Evolutionary conservation across 2,329 filamentous ascomycete genomes (phyloP).

Genomic region (Neobulgaria alba): DNA sequence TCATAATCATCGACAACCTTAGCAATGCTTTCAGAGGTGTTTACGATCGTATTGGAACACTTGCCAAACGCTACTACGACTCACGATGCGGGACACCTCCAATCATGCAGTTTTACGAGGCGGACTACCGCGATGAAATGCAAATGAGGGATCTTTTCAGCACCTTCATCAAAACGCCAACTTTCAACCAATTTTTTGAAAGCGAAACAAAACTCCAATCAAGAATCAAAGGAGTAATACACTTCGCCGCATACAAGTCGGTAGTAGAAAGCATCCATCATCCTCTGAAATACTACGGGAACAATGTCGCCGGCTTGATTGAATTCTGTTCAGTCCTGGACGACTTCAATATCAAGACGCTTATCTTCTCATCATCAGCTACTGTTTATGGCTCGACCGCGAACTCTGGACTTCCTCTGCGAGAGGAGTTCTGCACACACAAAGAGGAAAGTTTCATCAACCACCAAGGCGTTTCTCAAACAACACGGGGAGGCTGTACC

Average conservation of each 20-base stretch:
- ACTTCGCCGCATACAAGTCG: slow-evolving; percentile 57
- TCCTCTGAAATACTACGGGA: slow-evolving; percentile 57
- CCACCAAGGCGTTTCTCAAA: slow-evolving; percentile 34
- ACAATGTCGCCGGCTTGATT: slow-evolving; percentile 57
- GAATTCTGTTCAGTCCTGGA: slow-evolving; percentile 48
- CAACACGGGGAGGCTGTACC: slow-evolving; percentile 39
- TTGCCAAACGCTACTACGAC: slow-evolving; percentile 16
- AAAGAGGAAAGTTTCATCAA: slow-evolving; percentile 37
- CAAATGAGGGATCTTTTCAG: slow-evolving; percentile 13
- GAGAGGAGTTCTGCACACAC: slow-evolving; percentile 49
- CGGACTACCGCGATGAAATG: slow-evolving; percentile 23
- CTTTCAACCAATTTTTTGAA: slow-evolving; percentile 4
- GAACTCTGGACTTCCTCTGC: slow-evolving; percentile 40
- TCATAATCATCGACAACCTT: slow-evolving; percentile 32
- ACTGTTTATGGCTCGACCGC: slow-evolving; percentile 55
- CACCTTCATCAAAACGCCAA: no score
- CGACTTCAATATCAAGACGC: slow-evolving; percentile 52
- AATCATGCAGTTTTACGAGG: slow-evolving; percentile 19
- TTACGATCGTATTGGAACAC: slow-evolving; percentile 17
- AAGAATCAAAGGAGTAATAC: slow-evolving; percentile 54
- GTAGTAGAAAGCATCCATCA: slow-evolving; percentile 46
- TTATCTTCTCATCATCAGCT: slow-evolving; percentile 61
- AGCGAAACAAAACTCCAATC: slow-evolving; percentile 4
- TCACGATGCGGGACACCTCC: slow-evolving; percentile 10
- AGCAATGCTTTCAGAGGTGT: slow-evolving; percentile 29